Evolutionary conservation across 768 basidiomycete species (phyloP), one percentile per base, ranked within the genome.

Genomic region (Asterophora lycoperdoides): DNA sequence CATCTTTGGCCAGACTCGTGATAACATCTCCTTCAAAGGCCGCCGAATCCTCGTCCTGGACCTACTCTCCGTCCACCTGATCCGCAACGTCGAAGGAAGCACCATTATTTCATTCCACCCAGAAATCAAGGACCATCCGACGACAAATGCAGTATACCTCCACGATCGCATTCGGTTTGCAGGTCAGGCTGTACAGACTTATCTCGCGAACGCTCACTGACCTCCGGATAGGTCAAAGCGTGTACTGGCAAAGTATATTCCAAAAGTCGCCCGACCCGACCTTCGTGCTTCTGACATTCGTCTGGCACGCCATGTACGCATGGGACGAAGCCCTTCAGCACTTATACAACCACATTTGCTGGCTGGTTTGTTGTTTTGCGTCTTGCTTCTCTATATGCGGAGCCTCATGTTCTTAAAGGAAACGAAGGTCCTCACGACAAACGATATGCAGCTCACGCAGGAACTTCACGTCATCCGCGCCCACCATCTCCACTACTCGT

Each of bases 391-490:
- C 15, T 13, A 9, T 11, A 26, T 10, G 44, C 19, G 46, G 9
- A 10, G 40, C 20, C 35, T 23, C 9, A 34, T 34, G 32, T 18
- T 13, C 15, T 11, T 14, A 28, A 36, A 79, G 76, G 79, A 81
- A 68, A 64, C 72, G 15, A 56, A 58, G 14, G 72, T 73, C n/a
- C 70, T 78, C 17, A 40, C 46, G n/a, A 71, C 65, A 11, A 66
- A 65, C 23, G 64, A 71, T 15, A 71, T 75, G 55, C 55, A 50
- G 8, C 63, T 79, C 36, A 80, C 79, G 1, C 70, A 67, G 13
- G 72, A 78, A 42, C 67, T 84, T 35, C 80, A 84, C 52, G 66
- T 78, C 52, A 69, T 84, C 49, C 78, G 77, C 32, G 82, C 81
- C 0, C 80, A 83, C 52, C 72, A 77, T 28, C 68, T 84, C 3